Evolutionary conservation across 2,329 filamentous ascomycete species (phyloP), one percentile per base, ranked within the genome.

Genomic region (Verticillium tricorpus): DNA sequence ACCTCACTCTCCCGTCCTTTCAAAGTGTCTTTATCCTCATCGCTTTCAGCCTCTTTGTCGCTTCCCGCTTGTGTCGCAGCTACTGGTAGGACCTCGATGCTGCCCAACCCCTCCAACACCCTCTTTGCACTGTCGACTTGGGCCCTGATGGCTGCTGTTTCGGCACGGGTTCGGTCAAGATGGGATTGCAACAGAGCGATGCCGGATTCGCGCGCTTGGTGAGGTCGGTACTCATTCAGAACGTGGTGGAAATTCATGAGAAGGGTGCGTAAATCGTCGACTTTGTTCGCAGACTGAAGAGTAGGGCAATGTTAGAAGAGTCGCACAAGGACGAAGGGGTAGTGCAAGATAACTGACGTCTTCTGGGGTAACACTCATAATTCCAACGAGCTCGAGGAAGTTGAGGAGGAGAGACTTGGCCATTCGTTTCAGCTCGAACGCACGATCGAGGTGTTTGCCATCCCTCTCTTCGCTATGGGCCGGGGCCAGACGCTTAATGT

Each of bases 201-300:
- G 62, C 96, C 80, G 32, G 89, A 93, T 78, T 97, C 93, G 55
- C 94, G 80, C 28, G 93, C 93, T 77, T 98, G 94, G 73, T 97
- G 93, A 11, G 93, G 93, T 35, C 94, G 85, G 76, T 97, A 98
- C 74, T 96, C 89, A 74, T 99, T 99, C 67, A 98, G 87, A 60
- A 97, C 83, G 70, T 96, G 92, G 76, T 97, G 93, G 70, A 96
- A 90, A 74, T 98, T 98, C 74, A 94, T 88, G 65, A 96, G 89
- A 32, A 98, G 78, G 17, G 89, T 93, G 69, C 90, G 84, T 35
- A 99, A 77, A 73, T 98, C 90, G 55, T 86, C 81, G 56, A 94
- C 82, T 72, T 96, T 96, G 52, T 86, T 82, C 31, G 84, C 80
- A 59, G 87, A 89, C 72, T 89, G 68, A 52, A 68, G 56, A 28